phyloP scores from a whole-genome alignment of 805 yeast genomes.

The Zygosaccharomyces siamensis region DNA sequence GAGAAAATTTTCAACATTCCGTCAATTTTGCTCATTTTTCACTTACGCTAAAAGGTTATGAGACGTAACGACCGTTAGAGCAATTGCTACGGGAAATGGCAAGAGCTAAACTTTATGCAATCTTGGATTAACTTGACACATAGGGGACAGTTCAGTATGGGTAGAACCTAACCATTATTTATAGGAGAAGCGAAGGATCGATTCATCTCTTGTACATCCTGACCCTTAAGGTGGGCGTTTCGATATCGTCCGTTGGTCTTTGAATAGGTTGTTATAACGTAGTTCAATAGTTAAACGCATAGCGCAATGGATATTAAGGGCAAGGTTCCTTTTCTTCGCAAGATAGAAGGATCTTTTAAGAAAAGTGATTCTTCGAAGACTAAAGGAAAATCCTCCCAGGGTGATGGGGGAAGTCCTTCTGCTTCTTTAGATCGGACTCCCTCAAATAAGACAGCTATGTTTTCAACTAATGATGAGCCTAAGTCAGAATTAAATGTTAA shows the following conservation, averaged over 20 bases:
- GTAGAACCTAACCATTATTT: too few species aligned
- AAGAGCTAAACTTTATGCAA: background rate
- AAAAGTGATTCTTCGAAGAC: background rate
- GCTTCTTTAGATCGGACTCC: background rate
- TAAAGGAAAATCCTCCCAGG: background rate
- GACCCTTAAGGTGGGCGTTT: too few species aligned
- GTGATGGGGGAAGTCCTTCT: background rate
- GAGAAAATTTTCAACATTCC: background rate
- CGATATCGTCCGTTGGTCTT: too few species aligned
- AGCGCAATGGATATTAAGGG: background rate
- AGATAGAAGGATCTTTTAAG: background rate
- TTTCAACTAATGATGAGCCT: background rate
- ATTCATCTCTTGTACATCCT: too few species aligned
- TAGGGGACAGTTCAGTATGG: too few species aligned
- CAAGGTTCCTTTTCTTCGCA: background rate
- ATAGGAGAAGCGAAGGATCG: too few species aligned
- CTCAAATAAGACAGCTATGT: background rate
- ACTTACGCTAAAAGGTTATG: background rate
- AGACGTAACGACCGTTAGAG: background rate
- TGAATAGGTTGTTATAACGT: too few species aligned
- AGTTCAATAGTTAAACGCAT: background rate
- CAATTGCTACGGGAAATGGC: background rate
- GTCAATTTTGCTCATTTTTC: background rate
- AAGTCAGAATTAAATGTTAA: background rate
- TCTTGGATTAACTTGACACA: too few species aligned